Conservation (phyloP, 2,329 filamentous ascomycete species). For the Fusarium agapanthi region DNA sequence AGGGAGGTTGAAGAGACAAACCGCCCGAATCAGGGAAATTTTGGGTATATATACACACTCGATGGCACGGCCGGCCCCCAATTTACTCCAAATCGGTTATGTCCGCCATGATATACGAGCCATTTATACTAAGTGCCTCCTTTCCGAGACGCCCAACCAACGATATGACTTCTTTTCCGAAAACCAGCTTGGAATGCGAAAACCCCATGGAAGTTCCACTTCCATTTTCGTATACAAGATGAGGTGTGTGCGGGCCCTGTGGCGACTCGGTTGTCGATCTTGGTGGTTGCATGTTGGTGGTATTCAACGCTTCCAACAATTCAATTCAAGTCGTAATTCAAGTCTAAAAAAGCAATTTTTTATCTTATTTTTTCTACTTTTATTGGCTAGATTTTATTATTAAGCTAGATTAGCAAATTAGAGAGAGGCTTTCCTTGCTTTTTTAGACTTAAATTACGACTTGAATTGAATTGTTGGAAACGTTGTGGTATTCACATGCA, state of each 20-base stretch:
- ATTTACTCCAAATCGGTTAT: neutral
- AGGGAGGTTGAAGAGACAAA: neutral
- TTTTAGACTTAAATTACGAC: no score
- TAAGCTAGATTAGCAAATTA: no score
- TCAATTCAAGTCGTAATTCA: no score
- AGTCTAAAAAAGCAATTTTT: no score
- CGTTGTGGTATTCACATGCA: neutral
- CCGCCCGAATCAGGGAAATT: neutral
- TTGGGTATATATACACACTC: neutral
- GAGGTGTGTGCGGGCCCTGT: slow-evolving; percentile 6
- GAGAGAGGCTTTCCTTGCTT: no score
- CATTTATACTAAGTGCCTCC: slow-evolving; percentile 9
- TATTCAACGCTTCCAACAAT: no score
- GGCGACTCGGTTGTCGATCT: neutral
- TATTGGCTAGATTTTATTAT: no score
- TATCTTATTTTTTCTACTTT: no score
- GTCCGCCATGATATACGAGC: slow-evolving; percentile 8
- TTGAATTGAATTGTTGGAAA: no score
- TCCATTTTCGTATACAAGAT: neutral
- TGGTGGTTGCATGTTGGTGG: neutral
- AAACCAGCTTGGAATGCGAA: slow-evolving; percentile 17
- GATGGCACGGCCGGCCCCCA: neutral
- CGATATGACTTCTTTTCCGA: slow-evolving; percentile 8
- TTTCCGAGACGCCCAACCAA: slow-evolving; percentile 6
- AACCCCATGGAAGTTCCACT: slow-evolving; percentile 10